Evolutionary conservation across 2,329 filamentous ascomycete genomes (phyloP).

Genomic region (Diplodia sapinea): DNA sequence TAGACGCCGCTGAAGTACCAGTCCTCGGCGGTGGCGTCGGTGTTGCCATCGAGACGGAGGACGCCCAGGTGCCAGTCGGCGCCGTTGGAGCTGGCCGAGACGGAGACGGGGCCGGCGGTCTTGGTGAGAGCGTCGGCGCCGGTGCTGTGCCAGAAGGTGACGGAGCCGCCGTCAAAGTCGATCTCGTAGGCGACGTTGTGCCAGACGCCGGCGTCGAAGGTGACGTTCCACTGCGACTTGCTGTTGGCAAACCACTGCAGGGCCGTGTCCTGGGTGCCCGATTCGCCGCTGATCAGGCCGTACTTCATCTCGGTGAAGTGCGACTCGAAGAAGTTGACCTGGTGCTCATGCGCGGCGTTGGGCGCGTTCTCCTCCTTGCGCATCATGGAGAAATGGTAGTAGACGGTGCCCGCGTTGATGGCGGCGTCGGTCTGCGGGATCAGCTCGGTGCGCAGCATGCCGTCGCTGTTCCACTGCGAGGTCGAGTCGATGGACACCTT

Average conservation of each 20-base stretch:
- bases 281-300: slow-evolving; percentile 62
- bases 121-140: slow-evolving; percentile 64
- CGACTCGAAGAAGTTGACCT: slow-evolving; percentile 63
- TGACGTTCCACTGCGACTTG: slow-evolving; percentile 66
- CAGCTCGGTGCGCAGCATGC: slow-evolving; percentile 74
- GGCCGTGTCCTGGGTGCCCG: slow-evolving; percentile 58
- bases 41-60: slow-evolving; percentile 65
- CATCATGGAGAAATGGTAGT: slow-evolving; percentile 75
- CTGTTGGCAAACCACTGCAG: slow-evolving; percentile 70
- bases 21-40: slow-evolving; percentile 63
- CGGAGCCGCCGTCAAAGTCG: slow-evolving; percentile 67
- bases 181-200: slow-evolving; percentile 79
- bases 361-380: slow-evolving; percentile 65
- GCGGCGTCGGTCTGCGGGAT: slow-evolving; percentile 72
- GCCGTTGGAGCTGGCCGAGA: slow-evolving; percentile 68
- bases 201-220: slow-evolving; percentile 69
- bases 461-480: slow-evolving; percentile 74
- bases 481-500: slow-evolving; percentile 70
- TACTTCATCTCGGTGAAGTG: slow-evolving; percentile 79
- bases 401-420: slow-evolving; percentile 69
- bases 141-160: slow-evolving; percentile 75
- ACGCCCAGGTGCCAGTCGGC: slow-evolving; percentile 76
- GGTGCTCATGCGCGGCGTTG: slow-evolving; percentile 68
- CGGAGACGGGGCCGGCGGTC: slow-evolving; percentile 65
- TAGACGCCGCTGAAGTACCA: slow-evolving; percentile 76